Conservation (phyloP, 179 eudicot genomes). For the Silene coronaria region DNA sequence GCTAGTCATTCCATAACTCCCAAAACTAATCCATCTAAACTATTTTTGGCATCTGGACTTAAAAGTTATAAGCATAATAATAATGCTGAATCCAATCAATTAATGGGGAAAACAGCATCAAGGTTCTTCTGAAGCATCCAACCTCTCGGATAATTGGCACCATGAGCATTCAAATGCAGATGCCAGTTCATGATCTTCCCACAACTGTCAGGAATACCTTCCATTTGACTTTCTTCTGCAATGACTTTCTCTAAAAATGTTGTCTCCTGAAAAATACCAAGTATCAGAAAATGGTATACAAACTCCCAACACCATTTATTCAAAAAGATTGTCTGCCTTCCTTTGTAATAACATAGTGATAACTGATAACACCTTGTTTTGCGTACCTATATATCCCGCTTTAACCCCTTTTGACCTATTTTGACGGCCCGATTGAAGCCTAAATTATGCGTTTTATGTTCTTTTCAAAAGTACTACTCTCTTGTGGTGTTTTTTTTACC, state of each 20-base stretch:
- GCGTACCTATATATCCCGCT: background rate
- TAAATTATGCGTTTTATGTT: background rate
- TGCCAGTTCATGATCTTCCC: slow-evolving; percentile 84
- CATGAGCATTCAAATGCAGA: slow-evolving; percentile 70
- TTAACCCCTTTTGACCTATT: background rate
- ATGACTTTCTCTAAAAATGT: slow-evolving; percentile 87
- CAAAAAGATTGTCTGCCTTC: background rate
- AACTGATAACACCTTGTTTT: background rate
- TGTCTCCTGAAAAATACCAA: slow-evolving; percentile 56
- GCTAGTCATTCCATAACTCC: background rate
- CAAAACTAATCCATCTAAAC: background rate
- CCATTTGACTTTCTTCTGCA: slow-evolving; percentile 93
- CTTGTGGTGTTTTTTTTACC: background rate
- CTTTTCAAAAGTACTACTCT: too few species aligned
- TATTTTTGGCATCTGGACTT: background rate
- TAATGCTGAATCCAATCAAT: slow-evolving; percentile 27
- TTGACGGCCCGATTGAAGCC: background rate
- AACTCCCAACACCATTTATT: slow-evolving; percentile 8
- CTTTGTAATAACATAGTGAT: background rate
- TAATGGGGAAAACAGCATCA: slow-evolving; percentile 34
- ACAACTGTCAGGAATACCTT: slow-evolving; percentile 59
- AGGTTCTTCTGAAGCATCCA: slow-evolving; percentile 73
- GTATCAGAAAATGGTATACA: slow-evolving; percentile 8
- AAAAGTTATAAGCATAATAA: background rate
- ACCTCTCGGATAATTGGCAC: slow-evolving; percentile 61